Percentiles rank a stretch among this genome's conserved stretches.
These are phyloP conservation scores for Populus deltoides DNA, from an alignment of 345 rosid genomes.

Conservation along the genomic window DNA sequence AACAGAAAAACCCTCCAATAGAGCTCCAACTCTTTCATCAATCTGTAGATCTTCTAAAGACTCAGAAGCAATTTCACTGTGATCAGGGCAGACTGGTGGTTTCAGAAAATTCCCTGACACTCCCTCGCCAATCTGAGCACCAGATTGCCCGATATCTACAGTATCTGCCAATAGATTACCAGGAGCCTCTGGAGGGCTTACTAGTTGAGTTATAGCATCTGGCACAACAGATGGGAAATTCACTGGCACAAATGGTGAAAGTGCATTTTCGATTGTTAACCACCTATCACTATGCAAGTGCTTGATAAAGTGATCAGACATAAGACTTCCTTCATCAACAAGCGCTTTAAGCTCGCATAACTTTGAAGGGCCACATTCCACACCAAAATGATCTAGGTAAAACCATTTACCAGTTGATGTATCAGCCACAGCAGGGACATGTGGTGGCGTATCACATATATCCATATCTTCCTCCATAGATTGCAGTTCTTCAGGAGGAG, in stretches of 20 bases:
- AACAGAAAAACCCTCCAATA: slow-evolving; percentile 63
- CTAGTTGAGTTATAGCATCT: slow-evolving; percentile 69
- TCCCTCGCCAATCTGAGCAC: slow-evolving; percentile 35
- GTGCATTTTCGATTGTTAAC: slow-evolving; percentile 94
- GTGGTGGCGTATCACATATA: slow-evolving; percentile 94
- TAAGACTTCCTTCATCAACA: slow-evolving; percentile 76
- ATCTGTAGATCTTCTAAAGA: slow-evolving; percentile 54
- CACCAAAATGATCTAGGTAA: slow-evolving; percentile 86
- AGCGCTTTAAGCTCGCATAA: slow-evolving; percentile 74
- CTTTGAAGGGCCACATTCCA: slow-evolving; percentile 81
- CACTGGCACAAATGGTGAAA: slow-evolving; percentile 64
- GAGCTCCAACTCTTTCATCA: slow-evolving; percentile 67
- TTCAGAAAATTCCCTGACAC: slow-evolving; percentile 12
- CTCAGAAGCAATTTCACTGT: slow-evolving; percentile 30
- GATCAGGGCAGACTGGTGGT: slow-evolving; percentile 15
- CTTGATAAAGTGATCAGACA: slow-evolving; percentile 86
- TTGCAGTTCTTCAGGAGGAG: slow-evolving; percentile 61
- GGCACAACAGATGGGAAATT: slow-evolving; percentile 59
- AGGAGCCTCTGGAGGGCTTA: slow-evolving; percentile 92
- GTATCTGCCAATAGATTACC: slow-evolving; percentile 75
- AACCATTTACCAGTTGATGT: slow-evolving; percentile 78
- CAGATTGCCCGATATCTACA: slow-evolving; percentile 45
- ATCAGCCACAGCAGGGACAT: slow-evolving; percentile 57
- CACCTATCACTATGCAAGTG: slow-evolving; percentile 84
- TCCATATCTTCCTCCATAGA: slow-evolving; percentile 99